Conservation (phyloP, 164 flowering plant genomes). For the Akebia trifoliata region DNA sequence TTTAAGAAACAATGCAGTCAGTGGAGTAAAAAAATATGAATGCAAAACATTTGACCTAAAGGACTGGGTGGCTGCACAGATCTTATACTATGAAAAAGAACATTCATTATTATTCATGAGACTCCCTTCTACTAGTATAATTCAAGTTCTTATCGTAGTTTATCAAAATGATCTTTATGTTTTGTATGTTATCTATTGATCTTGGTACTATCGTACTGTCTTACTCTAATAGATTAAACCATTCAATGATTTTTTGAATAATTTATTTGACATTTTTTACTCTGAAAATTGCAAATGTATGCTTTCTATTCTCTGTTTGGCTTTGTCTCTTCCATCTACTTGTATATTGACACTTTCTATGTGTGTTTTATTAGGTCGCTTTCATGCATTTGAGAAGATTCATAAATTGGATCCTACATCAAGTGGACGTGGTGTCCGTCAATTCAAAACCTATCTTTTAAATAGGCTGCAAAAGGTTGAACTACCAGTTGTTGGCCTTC, state of each 20-base stretch:
- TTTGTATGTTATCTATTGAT: not conserved
- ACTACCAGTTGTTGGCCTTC: not conserved
- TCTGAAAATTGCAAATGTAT: no score
- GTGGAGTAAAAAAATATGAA: not conserved
- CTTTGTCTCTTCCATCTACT: not conserved
- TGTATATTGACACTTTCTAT: constrained; percentile 8
- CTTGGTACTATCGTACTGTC: no score
- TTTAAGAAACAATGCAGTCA: not conserved
- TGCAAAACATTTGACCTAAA: not conserved
- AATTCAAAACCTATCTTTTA: constrained; percentile 80
- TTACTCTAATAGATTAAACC: no score
- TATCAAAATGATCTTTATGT: not conserved
- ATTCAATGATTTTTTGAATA: no score
- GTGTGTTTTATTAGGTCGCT: constrained; percentile 62
- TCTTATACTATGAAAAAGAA: not conserved
- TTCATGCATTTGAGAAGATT: constrained; percentile 91
- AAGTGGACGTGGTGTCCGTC: constrained; percentile 88
- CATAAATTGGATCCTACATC: constrained; percentile 80
- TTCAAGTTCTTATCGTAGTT: not conserved
- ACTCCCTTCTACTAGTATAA: not conserved
- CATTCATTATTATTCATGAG: not conserved
- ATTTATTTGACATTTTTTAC: no score
- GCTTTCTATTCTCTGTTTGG: not conserved
- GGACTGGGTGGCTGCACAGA: not conserved
- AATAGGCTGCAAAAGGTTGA: constrained; percentile 76